Percentiles rank a stretch among this genome's conserved stretches.
Conservation (phyloP, 1,284 basidiomycete species). For the Fomitopsis schrenkii region DNA sequence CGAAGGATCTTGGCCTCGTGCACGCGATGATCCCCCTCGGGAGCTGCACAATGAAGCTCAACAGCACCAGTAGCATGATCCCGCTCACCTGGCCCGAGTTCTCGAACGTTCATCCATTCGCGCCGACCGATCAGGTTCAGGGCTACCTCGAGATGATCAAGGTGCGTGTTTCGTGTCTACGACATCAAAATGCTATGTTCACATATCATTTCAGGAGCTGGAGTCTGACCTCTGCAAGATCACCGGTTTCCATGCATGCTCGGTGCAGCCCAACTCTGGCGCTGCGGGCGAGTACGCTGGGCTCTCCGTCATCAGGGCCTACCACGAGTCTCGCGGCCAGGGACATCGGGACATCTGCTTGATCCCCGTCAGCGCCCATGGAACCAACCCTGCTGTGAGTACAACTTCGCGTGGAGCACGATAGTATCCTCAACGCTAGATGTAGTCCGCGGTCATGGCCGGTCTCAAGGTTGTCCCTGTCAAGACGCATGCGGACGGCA, state of each 20-base stretch:
- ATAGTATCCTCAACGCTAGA: not conserved
- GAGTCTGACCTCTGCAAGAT: slow-evolving; percentile 90
- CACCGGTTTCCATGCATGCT: slow-evolving; percentile 93
- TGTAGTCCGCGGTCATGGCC: slow-evolving; percentile 93
- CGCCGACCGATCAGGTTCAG: slow-evolving; percentile 84
- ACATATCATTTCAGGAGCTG: slow-evolving; percentile 78
- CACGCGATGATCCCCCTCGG: slow-evolving; percentile 98
- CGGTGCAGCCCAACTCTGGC: slow-evolving; percentile 96
- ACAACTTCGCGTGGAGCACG: not conserved
- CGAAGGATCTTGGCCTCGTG: slow-evolving; percentile 92
- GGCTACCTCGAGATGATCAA: slow-evolving; percentile 86
- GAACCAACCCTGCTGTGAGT: slow-evolving; percentile 88
- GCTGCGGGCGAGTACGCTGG: slow-evolving; percentile 97
- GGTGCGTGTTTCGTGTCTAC: slow-evolving; percentile 31
- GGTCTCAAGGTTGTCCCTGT: slow-evolving; percentile 95
- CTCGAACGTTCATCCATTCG: slow-evolving; percentile 88
- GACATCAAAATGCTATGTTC: slow-evolving; percentile 2
- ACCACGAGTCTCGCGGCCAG: slow-evolving; percentile 87
- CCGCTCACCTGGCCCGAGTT: slow-evolving; percentile 95
- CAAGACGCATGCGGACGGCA: slow-evolving; percentile 86
- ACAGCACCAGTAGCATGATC: slow-evolving; percentile 96
- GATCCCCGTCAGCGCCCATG: slow-evolving; percentile 94
- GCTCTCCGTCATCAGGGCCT: slow-evolving; percentile 89
- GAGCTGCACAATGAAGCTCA: slow-evolving; percentile 96
- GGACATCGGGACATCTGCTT: slow-evolving; percentile 88